These are phyloP conservation scores for Oryza meridionalis DNA, from an alignment of 176 grass and related monocot species.

Conservation along the genomic window DNA sequence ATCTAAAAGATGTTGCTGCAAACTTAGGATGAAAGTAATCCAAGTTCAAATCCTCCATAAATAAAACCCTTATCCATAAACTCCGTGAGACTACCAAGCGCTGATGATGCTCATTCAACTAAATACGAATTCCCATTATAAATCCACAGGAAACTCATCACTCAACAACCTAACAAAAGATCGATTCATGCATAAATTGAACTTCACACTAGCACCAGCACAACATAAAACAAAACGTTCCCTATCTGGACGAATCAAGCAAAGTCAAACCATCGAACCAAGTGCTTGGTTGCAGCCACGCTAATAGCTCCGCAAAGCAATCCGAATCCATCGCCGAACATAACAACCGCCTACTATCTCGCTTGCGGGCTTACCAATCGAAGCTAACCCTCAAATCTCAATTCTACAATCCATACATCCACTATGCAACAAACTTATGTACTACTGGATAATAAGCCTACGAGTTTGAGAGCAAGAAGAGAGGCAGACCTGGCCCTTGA, in stretches of 20 bases:
- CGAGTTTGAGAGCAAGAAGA: not conserved
- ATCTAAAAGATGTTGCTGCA: not conserved
- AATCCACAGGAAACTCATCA: not conserved
- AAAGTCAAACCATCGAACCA: not conserved
- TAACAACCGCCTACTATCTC: no score
- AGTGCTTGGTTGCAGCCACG: not conserved
- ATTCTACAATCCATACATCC: not conserved
- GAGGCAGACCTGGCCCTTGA: conserved; percentile 65
- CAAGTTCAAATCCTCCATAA: not conserved
- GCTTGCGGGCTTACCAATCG: not conserved
- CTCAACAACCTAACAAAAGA: not conserved
- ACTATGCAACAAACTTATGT: not conserved
- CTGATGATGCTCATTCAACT: not conserved
- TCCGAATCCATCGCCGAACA: no score
- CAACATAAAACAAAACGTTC: not conserved
- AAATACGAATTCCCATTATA: not conserved
- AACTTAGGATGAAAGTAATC: not conserved
- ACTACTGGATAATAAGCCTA: not conserved
- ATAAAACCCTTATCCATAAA: not conserved
- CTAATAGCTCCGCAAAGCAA: not conserved
- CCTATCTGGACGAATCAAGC: not conserved
- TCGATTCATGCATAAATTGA: not conserved
- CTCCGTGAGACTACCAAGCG: not conserved
- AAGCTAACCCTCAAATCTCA: not conserved
- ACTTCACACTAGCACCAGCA: not conserved